Evolutionary conservation across 2,329 filamentous ascomycete species (phyloP).

Genomic region (Diaporthe aspalathi): DNA sequence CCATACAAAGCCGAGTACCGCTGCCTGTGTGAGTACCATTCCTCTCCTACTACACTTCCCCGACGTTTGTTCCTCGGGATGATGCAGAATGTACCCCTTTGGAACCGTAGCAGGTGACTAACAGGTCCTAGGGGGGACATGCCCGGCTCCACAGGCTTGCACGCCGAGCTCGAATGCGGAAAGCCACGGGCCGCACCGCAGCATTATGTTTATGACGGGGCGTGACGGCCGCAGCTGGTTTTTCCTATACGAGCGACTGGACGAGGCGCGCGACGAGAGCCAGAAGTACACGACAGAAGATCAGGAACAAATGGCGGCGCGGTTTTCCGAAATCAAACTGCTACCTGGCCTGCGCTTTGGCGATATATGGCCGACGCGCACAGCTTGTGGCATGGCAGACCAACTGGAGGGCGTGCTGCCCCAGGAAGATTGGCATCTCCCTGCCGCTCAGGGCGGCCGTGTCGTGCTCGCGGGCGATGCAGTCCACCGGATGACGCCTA

Average conservation of each 20-base stretch:
- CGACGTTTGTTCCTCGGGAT: too few species aligned
- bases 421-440: constrained; percentile 47
- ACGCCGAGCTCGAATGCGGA: constrained; percentile 45
- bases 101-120: too few species aligned
- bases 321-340: constrained; percentile 45
- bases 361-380: constrained; percentile 46
- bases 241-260: constrained; percentile 49
- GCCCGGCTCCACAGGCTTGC: constrained; percentile 42
- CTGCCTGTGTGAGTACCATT: too few species aligned
- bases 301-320: constrained; percentile 43
- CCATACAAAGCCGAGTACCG: constrained; percentile 50
- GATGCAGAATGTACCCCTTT: too few species aligned
- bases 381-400: constrained; percentile 47
- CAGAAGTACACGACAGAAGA: constrained; percentile 44
- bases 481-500: constrained; percentile 52
- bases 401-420: constrained; percentile 52
- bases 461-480: constrained; percentile 53
- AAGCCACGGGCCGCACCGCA: constrained; percentile 46
- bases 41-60: too few species aligned
- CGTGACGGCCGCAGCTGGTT: constrained; percentile 46
- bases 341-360: constrained; percentile 44
- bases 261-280: constrained; percentile 43
- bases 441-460: constrained; percentile 39
- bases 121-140: too few species aligned
- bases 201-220: constrained; percentile 47